These are phyloP conservation scores for Termitomyces sp. DNA, from an alignment of 1,284 basidiomycete genomes.

Conservation along the genomic window DNA sequence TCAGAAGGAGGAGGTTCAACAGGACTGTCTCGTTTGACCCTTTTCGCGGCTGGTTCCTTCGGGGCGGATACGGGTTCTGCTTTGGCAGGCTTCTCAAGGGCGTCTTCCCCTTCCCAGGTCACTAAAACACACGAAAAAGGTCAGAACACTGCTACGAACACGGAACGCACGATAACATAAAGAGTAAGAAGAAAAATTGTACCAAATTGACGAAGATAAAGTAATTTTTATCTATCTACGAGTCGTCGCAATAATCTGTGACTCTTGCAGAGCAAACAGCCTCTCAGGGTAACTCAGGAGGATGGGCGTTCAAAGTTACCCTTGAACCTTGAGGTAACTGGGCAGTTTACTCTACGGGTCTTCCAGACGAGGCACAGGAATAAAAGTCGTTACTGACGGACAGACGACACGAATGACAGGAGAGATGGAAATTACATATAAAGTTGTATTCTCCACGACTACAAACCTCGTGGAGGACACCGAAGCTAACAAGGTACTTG, in stretches of 20 bases:
- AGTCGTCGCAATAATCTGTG: constrained; percentile 15
- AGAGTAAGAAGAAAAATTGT: constrained; percentile 9
- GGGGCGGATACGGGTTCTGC: constrained; percentile 20
- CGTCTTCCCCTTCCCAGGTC: constrained; percentile 65
- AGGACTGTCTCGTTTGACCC: constrained; percentile 21
- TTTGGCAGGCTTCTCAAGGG: constrained; percentile 38
- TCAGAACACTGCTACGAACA: constrained; percentile 13
- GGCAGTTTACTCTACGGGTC: constrained; percentile 19
- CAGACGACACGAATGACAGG: constrained; percentile 15
- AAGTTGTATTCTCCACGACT: constrained; percentile 29
- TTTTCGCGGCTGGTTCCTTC: constrained; percentile 24
- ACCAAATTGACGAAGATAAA: not conserved
- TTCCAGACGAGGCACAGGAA: constrained; percentile 16
- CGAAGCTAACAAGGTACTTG: constrained; percentile 31
- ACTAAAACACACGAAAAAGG: constrained; percentile 36
- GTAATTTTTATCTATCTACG: constrained; percentile 2
- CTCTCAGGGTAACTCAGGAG: constrained; percentile 23
- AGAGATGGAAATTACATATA: constrained; percentile 26
- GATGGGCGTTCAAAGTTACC: constrained; percentile 18
- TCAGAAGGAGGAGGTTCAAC: constrained; percentile 32
- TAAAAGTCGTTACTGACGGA: constrained; percentile 19
- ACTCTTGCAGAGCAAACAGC: constrained; percentile 19
- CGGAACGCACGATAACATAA: not conserved
- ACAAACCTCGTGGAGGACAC: constrained; percentile 31
- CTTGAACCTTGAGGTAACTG: constrained; percentile 20